phyloP scores from a whole-genome alignment of 805 yeast species.

The Candida khao-thaluensis region DNA sequence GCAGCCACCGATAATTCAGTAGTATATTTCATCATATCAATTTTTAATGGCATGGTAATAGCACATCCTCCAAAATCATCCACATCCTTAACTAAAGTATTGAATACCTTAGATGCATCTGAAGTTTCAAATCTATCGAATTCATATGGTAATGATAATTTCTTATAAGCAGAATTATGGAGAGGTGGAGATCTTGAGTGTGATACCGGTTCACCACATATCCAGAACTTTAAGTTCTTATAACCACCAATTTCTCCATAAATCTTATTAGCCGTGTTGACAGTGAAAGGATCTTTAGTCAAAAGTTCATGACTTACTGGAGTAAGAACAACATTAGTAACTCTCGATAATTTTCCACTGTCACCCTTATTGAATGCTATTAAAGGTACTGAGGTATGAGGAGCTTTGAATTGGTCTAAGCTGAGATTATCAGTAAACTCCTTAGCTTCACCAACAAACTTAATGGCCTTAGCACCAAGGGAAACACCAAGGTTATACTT shows the following conservation, averaged over 20 bases:
- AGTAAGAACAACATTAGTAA: slow-evolving; percentile 70
- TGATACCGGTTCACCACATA: slow-evolving; percentile 77
- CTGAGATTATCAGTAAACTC: slow-evolving; percentile 63
- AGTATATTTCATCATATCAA: slow-evolving; percentile 70
- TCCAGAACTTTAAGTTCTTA: slow-evolving; percentile 55
- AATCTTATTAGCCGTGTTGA: slow-evolving; percentile 61
- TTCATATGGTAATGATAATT: slow-evolving; percentile 73
- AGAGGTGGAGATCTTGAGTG: slow-evolving; percentile 89
- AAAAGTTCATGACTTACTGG: slow-evolving; percentile 78
- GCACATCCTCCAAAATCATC: slow-evolving; percentile 87
- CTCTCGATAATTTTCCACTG: slow-evolving; percentile 74
- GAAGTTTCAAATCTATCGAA: slow-evolving; percentile 70
- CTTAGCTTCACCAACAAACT: slow-evolving; percentile 78
- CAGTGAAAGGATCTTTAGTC: slow-evolving; percentile 69
- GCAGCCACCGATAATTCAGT: slow-evolving; percentile 75
- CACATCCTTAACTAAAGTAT: slow-evolving; percentile 43
- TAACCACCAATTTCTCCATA: slow-evolving; percentile 63
- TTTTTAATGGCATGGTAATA: slow-evolving; percentile 89
- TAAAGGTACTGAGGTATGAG: slow-evolving; percentile 59
- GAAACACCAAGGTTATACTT: slow-evolving; percentile 66
- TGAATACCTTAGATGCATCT: slow-evolving; percentile 55
- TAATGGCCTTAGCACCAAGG: slow-evolving; percentile 69
- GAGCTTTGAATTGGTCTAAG: slow-evolving; percentile 65
- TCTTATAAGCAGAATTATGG: slow-evolving; percentile 75
- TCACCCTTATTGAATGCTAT: slow-evolving; percentile 83